These are phyloP conservation scores for Mangifera indica DNA, from an alignment of 345 rosid species.

Conservation along the genomic window DNA sequence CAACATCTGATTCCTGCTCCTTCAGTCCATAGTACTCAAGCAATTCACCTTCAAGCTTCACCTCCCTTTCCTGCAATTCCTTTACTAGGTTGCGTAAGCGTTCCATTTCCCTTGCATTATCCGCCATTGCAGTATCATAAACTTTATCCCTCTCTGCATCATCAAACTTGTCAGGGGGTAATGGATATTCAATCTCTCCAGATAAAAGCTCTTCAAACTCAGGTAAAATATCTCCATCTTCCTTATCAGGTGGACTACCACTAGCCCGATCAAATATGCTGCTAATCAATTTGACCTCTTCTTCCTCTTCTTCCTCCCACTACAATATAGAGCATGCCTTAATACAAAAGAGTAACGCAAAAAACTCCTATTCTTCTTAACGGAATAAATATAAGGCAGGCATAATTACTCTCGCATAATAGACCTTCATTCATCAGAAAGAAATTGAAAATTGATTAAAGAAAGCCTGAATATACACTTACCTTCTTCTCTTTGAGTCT, in stretches of 20 bases:
- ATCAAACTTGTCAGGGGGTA: slow-evolving; percentile 49
- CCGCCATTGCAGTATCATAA: slow-evolving; percentile 72
- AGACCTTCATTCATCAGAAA: not conserved
- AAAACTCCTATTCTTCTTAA: not conserved
- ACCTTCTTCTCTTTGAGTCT: slow-evolving; percentile 54
- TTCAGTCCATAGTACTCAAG: slow-evolving; percentile 91
- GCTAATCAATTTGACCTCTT: slow-evolving; percentile 89
- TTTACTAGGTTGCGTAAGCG: slow-evolving; percentile 63
- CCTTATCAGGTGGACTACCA: slow-evolving; percentile 43
- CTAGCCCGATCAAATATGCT: slow-evolving; percentile 56
- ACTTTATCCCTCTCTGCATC: slow-evolving; percentile 54
- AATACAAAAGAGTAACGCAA: not conserved
- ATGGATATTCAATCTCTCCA: slow-evolving; percentile 74
- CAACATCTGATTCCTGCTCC: slow-evolving; percentile 80
- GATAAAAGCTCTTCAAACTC: slow-evolving; percentile 81
- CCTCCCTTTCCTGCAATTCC: slow-evolving; percentile 91
- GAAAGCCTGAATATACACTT: slow-evolving; percentile 29
- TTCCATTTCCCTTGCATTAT: slow-evolving; percentile 71
- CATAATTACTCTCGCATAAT: not conserved
- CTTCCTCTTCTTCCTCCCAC: slow-evolving; percentile 77
- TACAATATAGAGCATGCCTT: slow-evolving; percentile 26
- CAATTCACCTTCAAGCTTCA: slow-evolving; percentile 87
- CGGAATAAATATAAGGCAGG: not conserved
- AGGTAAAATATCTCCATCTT: slow-evolving; percentile 64
- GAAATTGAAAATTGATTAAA: not conserved